Conservation (phyloP, 1,284 basidiomycete species). For the Heterobasidion occidentale region DNA sequence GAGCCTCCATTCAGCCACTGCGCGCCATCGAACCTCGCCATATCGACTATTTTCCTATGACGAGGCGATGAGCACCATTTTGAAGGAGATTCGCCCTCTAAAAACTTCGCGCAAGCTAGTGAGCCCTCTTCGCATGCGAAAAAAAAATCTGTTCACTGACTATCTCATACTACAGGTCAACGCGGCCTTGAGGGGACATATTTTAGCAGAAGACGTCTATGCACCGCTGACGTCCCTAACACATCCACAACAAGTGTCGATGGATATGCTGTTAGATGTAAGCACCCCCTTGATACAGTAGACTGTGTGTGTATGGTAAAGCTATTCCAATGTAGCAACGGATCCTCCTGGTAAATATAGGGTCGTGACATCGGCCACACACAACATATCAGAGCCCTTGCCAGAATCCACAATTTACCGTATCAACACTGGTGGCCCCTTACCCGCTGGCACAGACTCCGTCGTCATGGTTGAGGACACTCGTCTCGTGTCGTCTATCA, state of each 20-base stretch:
- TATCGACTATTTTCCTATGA: slow-evolving; percentile 67
- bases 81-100: slow-evolving; percentile 40
- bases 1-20: slow-evolving; percentile 35
- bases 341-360: slow-evolving; percentile 58
- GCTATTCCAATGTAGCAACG: slow-evolving; percentile 32
- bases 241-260: slow-evolving; percentile 77
- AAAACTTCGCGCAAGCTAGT: slow-evolving; percentile 19
- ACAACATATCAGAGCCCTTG: slow-evolving; percentile 30
- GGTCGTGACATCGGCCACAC: slow-evolving; percentile 58
- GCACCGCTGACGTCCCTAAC: slow-evolving; percentile 55
- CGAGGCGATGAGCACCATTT: slow-evolving; percentile 53
- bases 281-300: slow-evolving; percentile 11
- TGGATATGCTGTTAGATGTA: slow-evolving; percentile 77
- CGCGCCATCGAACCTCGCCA: slow-evolving; percentile 67
- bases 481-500: slow-evolving; percentile 46
- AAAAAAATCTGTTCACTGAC: background rate
- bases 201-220: slow-evolving; percentile 71
- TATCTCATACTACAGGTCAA: slow-evolving; percentile 36
- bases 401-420: slow-evolving; percentile 56
- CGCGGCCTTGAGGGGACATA: slow-evolving; percentile 47
- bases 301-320: background rate
- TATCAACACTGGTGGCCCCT: slow-evolving; percentile 72
- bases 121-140: slow-evolving; percentile 10
- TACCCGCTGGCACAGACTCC: slow-evolving; percentile 69
- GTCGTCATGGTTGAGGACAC: slow-evolving; percentile 94